Conservation (phyloP, 495 filamentous ascomycete species). For the Aspergillus avenaceus region DNA sequence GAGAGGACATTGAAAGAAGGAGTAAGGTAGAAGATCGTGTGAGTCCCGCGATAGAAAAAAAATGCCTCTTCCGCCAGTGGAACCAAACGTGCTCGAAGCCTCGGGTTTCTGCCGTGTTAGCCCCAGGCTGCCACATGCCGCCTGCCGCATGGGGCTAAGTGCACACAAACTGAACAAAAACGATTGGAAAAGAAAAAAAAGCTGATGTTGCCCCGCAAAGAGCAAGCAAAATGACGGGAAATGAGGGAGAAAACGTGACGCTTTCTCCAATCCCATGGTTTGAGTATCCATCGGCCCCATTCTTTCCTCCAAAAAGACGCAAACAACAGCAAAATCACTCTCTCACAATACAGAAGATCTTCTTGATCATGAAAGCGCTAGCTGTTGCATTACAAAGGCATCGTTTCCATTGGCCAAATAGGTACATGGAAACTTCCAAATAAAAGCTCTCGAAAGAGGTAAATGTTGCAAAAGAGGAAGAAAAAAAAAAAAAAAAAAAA, state of each 20-base stretch:
- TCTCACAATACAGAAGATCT: conserved; percentile 6
- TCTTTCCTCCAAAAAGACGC: conserved; percentile 19
- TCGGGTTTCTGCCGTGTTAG: conserved; percentile 17
- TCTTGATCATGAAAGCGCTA: conserved; percentile 22
- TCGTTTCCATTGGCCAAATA: conserved; percentile 28
- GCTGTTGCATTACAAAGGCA: conserved; percentile 27
- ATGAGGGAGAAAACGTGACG: conserved; percentile 18
- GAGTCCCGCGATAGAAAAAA: conserved; percentile 22
- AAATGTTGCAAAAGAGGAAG: no score
- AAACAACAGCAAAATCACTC: conserved; percentile 4
- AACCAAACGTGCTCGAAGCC: conserved; percentile 13
- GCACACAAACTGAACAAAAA: conserved; percentile 5
- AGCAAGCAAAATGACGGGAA: conserved; percentile 1
- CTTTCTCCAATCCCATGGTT: no score
- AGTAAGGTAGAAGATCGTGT: conserved; percentile 19
- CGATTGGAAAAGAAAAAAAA: neutral
- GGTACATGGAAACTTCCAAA: conserved; percentile 18
- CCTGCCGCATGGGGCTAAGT: conserved; percentile 10
- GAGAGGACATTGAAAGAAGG: conserved; percentile 14
- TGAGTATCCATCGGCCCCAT: no score
- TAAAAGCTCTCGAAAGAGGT: no score
- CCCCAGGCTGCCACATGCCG: conserved; percentile 12
- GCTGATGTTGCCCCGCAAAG: conserved; percentile 10
- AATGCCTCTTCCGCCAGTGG: conserved; percentile 20
- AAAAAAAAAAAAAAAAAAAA: conserved; percentile 15